phyloP scores from a whole-genome alignment of 257 asterid species.

The Euphrasia confusa region DNA sequence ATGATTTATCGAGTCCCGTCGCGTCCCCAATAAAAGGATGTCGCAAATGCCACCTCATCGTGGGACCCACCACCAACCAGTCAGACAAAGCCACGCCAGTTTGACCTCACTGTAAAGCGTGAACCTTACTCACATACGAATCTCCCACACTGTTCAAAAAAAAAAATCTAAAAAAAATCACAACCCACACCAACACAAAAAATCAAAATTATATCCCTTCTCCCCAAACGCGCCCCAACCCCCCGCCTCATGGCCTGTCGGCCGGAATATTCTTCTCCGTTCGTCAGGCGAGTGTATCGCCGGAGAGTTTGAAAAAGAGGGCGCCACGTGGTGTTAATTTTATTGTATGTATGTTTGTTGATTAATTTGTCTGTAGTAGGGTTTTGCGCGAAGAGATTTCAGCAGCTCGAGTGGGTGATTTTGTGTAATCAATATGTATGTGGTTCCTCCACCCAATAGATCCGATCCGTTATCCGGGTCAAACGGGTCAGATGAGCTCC shows the following conservation, averaged over 20 bases:
- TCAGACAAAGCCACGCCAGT: conserved; percentile 29
- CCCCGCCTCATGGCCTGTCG: conserved; percentile 1
- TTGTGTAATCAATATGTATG: conserved; percentile 46
- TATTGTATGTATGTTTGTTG: not conserved
- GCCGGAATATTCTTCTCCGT: conserved; percentile 7
- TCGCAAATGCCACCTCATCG: not conserved
- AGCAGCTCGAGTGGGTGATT: conserved; percentile 30
- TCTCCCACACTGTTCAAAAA: conserved; percentile 30
- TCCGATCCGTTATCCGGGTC: conserved; percentile 79
- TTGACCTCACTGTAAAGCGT: conserved; percentile 54
- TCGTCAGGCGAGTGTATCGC: not conserved
- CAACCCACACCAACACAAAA: not conserved
- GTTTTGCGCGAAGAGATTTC: conserved; percentile 28
- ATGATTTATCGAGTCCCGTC: too few species aligned
- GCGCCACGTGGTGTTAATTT: not conserved
- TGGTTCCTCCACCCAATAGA: conserved; percentile 81
- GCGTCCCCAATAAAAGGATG: too few species aligned
- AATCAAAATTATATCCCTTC: not conserved
- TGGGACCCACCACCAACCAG: conserved; percentile 32
- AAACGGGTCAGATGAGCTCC: conserved; percentile 51
- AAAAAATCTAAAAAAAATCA: not conserved
- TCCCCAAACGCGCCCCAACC: not conserved
- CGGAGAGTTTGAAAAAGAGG: not conserved
- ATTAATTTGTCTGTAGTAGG: conserved; percentile 24
- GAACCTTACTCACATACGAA: conserved; percentile 37